Conservation (phyloP, 306 rosid genomes). For the Abrus precatorius region DNA sequence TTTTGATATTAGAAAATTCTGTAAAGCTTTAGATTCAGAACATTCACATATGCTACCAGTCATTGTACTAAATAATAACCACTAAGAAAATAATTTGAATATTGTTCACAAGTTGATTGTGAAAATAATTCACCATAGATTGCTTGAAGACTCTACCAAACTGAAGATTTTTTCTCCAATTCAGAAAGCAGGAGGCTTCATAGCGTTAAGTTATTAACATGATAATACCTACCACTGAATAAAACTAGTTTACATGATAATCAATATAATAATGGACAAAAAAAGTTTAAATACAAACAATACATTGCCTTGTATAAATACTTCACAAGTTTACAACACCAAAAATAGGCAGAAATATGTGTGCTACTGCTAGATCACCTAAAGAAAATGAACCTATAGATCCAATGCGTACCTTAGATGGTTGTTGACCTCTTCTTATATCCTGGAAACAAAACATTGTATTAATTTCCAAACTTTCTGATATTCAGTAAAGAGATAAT, state of each 20-base stretch:
- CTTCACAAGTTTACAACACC: background rate
- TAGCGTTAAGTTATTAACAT: background rate
- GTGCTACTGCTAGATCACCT: background rate
- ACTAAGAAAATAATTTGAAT: background rate
- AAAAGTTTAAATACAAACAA: background rate
- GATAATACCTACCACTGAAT: background rate
- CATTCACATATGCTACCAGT: background rate
- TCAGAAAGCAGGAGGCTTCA: conserved; percentile 26
- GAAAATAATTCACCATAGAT: conserved; percentile 8
- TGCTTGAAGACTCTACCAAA: background rate
- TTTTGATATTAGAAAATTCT: conserved; percentile 13
- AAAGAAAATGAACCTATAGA: conserved; percentile 28
- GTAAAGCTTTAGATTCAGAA: background rate
- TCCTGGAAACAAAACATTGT: conserved; percentile 46
- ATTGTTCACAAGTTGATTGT: background rate
- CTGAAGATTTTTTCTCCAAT: conserved; percentile 22
- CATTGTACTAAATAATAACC: background rate
- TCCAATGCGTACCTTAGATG: conserved; percentile 61
- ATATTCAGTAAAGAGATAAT: conserved; percentile 6
- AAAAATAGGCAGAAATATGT: background rate
- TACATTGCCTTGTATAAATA: background rate
- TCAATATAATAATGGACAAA: background rate
- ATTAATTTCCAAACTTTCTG: conserved; percentile 38
- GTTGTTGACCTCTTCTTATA: conserved; percentile 48
- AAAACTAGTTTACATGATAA: background rate